These are phyloP conservation scores for Solanum hybrid DNA, from an alignment of 305 asterid species.

Conservation along the genomic window DNA sequence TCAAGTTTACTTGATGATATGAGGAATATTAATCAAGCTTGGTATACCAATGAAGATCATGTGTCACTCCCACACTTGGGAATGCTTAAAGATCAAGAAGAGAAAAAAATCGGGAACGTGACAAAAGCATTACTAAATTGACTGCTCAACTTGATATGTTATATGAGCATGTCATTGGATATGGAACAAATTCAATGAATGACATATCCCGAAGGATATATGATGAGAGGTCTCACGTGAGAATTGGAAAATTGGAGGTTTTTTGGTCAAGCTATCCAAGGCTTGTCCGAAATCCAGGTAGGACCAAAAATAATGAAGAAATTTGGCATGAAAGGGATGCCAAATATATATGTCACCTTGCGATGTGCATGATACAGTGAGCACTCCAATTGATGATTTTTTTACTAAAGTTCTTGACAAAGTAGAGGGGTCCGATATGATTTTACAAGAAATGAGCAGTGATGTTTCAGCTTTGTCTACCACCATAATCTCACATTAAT, in stretches of 20 bases:
- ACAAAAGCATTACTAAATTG: not conserved
- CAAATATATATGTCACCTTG: not conserved
- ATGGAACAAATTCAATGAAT: not conserved
- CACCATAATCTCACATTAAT: not conserved
- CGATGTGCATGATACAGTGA: not conserved
- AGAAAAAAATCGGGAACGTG: not conserved
- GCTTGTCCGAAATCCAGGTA: not conserved
- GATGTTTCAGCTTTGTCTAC: not conserved
- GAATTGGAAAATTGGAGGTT: not conserved
- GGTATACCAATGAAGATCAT: not conserved
- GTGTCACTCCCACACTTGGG: not conserved
- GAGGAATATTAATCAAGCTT: not conserved
- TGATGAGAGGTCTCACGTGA: not conserved
- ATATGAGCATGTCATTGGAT: not conserved
- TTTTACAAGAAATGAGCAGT: not conserved
- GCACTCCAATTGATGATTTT: not conserved
- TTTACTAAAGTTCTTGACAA: not conserved
- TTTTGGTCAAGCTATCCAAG: not conserved
- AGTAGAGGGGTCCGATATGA: not conserved
- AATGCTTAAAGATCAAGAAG: not conserved
- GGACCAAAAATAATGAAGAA: not conserved
- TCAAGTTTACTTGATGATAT: not conserved
- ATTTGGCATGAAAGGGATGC: not conserved
- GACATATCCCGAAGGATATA: not conserved
- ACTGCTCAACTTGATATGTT: not conserved